These are phyloP conservation scores for Ganoderma sinense DNA, from an alignment of 1,284 basidiomycete genomes.

Conservation along the genomic window DNA sequence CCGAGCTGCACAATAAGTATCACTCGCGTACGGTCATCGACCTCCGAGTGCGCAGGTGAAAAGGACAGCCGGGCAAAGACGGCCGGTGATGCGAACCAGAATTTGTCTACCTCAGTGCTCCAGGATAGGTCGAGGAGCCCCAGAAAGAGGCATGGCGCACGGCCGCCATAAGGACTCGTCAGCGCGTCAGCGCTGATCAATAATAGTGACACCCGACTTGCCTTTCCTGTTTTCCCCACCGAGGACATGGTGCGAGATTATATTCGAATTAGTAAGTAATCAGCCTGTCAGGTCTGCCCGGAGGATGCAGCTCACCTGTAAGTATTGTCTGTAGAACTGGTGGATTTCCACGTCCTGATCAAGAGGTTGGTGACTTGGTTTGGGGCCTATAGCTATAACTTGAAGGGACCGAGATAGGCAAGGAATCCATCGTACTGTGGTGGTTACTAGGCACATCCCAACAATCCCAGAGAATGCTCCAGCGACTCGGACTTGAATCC, in stretches of 20 bases:
- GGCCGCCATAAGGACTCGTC: not conserved
- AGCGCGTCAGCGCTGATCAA: not conserved
- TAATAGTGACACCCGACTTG: not conserved
- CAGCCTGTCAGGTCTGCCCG: not conserved
- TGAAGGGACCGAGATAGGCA: too few relatives aligned
- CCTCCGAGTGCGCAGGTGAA: not conserved
- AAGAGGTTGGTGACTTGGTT: too few relatives aligned
- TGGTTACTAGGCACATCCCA: too few relatives aligned
- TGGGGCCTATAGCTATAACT: too few relatives aligned
- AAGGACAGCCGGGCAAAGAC: not conserved
- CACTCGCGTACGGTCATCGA: not conserved
- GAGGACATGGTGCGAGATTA: too few relatives aligned
- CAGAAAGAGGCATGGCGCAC: not conserved
- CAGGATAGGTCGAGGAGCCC: not conserved
- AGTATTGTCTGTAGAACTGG: not conserved
- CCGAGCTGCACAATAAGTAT: not conserved
- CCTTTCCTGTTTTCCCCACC: not conserved
- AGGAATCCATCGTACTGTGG: too few relatives aligned
- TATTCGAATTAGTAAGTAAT: too few relatives aligned
- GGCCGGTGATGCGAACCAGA: not conserved
- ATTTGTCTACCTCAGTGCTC: not conserved
- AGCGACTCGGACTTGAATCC: too few relatives aligned
- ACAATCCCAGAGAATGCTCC: too few relatives aligned
- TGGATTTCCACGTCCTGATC: not conserved
- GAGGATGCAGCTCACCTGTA: not conserved